Conservation (phyloP, 1,284 basidiomycete genomes). For the Ustilago cynodontis region DNA sequence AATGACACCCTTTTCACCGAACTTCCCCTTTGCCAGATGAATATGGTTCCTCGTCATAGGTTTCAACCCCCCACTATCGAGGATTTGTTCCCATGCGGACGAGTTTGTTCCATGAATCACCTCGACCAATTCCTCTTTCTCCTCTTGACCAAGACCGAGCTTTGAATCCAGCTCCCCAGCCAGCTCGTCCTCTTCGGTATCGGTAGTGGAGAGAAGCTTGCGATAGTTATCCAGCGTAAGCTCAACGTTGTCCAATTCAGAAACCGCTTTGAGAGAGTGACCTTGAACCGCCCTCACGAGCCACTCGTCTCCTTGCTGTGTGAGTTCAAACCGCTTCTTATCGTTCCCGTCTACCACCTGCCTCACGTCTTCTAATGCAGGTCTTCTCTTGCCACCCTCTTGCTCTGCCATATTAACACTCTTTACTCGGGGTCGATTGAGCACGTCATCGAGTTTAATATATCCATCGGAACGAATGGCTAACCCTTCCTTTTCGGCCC, state of each 20-base stretch:
- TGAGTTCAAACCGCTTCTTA: slow-evolving; percentile 65
- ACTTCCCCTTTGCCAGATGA: slow-evolving; percentile 80
- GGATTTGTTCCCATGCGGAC: slow-evolving; percentile 72
- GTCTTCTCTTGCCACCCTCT: slow-evolving; percentile 22
- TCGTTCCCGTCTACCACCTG: slow-evolving; percentile 54
- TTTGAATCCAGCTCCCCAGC: slow-evolving; percentile 12
- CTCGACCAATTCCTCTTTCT: slow-evolving; percentile 5
- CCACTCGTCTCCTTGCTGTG: slow-evolving; percentile 72
- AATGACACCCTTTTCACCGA: slow-evolving; percentile 76
- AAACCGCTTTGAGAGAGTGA: slow-evolving; percentile 81
- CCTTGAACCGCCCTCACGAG: slow-evolving; percentile 87
- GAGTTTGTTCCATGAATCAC: slow-evolving; percentile 64
- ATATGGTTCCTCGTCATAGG: slow-evolving; percentile 88
- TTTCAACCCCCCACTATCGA: slow-evolving; percentile 77
- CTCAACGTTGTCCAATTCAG: slow-evolving; percentile 40
- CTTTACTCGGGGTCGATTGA: slow-evolving; percentile 55
- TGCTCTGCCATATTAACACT: slow-evolving; percentile 57
- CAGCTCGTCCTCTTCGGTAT: slow-evolving; percentile 9
- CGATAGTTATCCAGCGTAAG: slow-evolving; percentile 43
- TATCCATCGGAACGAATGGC: slow-evolving; percentile 83
- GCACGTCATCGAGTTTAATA: slow-evolving; percentile 76
- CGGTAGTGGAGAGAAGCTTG: slow-evolving; percentile 27
- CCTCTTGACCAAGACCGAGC: background rate
- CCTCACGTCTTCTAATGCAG: slow-evolving; percentile 49
- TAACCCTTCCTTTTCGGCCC: slow-evolving; percentile 81